Evolutionary conservation across 2,329 filamentous ascomycete genomes (phyloP).

Genomic region (Ophiocordyceps robertsii): DNA sequence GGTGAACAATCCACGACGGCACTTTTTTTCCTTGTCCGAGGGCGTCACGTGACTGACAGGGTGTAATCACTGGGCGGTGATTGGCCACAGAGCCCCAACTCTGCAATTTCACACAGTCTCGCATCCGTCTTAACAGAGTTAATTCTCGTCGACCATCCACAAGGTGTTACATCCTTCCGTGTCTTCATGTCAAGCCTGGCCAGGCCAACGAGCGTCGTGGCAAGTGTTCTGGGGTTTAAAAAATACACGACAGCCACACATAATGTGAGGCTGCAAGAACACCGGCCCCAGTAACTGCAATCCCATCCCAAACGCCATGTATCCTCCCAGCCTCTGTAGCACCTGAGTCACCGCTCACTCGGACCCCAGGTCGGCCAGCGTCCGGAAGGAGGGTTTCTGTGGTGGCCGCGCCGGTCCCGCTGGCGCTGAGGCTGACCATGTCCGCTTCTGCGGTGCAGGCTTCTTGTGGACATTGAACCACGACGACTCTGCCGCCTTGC

Average conservation of each 20-base stretch:
- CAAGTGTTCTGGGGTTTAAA: no score
- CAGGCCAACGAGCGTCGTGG: no score
- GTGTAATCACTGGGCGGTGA: no score
- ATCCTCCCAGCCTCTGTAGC: neutral
- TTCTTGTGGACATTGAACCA: constrained; percentile 39
- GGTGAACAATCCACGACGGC: no score
- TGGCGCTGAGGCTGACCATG: constrained; percentile 3
- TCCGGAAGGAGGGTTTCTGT: constrained; percentile 30
- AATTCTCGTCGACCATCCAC: no score
- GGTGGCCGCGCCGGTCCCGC: constrained; percentile 12
- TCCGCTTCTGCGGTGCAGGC: constrained; percentile 9
- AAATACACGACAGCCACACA: no score
- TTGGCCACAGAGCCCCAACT: no score
- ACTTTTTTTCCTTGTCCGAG: neutral
- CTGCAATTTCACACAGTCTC: no score
- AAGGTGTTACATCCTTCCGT: no score
- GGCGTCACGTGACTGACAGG: neutral
- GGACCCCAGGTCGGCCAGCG: constrained; percentile 36
- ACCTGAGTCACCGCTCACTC: neutral
- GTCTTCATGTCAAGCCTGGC: no score
- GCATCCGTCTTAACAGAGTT: no score
- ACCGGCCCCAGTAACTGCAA: neutral
- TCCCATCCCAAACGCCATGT: neutral
- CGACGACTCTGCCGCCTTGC: constrained; percentile 46
- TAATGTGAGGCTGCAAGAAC: no score